Base-by-base conservation (phyloP, 2,329 filamentous ascomycete species). In the Xylariales sp. region DNA sequence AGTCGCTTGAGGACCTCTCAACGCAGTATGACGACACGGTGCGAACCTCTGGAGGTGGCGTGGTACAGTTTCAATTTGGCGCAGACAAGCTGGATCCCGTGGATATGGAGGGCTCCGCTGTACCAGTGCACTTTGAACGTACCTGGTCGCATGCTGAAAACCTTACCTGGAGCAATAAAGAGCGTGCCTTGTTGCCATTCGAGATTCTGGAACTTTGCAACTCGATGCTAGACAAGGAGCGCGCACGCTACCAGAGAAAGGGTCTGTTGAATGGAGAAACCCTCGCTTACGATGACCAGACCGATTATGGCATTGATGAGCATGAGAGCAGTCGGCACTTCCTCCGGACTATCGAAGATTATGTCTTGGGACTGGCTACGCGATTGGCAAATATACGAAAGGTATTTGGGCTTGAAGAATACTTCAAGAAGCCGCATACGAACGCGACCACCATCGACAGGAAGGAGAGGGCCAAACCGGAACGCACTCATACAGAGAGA, bases 51-150 rank as follows among this genome's bases (percentile, higher is more conserved):
- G 84, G 84, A 2, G 86, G 86, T 6, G 83, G 82, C 22, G 85
- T 98, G 46, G 89, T 98, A 2, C 93, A 98, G 60, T 97, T 98
- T 67, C 89, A 95, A 58, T 98, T 95, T 55, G 93, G 93, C 60
- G 93, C 93, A 22, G 93, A 98, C 57, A 90, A 91, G 49, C 73
- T 98, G 22, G 93, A 98, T 61, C 93, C 93, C 2, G 86, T 96
- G 15, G 90, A 97, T 58, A 98, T 98, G 91, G 93, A 98, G 63
- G 93, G 89, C 31, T 84, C 85, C 48, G 91, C 88, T 6, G 88
- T 87, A 53, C 93, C 93, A 4, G 93, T 98, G 38, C 79, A 96
- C 57, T 96, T 97, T 57, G 81, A 87, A 39, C 82, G 91, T 34
- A 96, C 91, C 0, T 97, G 88, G 73, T 88, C 81, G 14, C 91